Conservation (phyloP, 163 green algal genomes). For the Trebouxia gelatinosa region DNA sequence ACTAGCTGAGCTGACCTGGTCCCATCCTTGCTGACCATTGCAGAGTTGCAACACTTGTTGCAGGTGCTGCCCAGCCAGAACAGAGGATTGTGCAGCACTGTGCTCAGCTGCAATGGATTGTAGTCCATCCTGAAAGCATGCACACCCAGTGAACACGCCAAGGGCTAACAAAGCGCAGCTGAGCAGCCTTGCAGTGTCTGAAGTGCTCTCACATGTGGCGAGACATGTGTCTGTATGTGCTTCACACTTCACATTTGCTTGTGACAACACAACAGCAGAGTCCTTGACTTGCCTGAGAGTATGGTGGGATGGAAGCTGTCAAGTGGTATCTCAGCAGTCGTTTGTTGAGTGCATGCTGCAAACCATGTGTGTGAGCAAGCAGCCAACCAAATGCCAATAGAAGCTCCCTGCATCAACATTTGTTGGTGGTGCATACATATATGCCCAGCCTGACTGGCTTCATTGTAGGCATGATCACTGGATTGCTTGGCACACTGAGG, state of each 20-base stretch:
- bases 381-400: conserved; percentile 22
- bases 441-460: too few species aligned
- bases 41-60: neutral
- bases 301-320: neutral
- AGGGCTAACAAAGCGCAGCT: neutral
- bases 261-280: neutral
- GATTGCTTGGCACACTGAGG: too few species aligned
- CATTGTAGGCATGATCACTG: too few species aligned
- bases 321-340: neutral
- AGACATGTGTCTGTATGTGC: neutral
- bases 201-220: too few species aligned
- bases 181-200: neutral
- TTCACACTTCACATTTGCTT: neutral
- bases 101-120: neutral
- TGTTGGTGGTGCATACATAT: neutral
- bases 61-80: neutral
- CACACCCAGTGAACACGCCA: neutral
- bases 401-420: conserved; percentile 1
- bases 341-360: neutral
- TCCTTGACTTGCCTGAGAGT: neutral
- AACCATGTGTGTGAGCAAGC: neutral
- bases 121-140: neutral
- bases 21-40: neutral
- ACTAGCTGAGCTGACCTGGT: neutral
- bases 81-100: neutral